A percentile compares a stretch with the other conserved stretches of the same genome.
These are phyloP conservation scores for Waitea zeae DNA, from an alignment of 1,284 basidiomycete species.

Conservation along the genomic window DNA sequence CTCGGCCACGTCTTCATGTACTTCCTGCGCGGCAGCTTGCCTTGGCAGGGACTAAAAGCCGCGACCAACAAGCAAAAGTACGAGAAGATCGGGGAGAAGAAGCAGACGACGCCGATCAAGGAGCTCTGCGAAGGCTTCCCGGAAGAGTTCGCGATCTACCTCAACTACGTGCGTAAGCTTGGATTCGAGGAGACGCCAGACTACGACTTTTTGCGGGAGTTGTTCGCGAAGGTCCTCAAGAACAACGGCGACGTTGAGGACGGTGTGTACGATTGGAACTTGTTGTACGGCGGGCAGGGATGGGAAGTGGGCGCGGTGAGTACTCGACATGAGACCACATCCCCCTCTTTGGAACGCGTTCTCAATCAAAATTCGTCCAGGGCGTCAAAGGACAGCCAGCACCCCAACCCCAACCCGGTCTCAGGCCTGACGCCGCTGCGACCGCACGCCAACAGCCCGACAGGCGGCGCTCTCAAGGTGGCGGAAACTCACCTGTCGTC, in stretches of 20 bases:
- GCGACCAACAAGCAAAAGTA: slow-evolving; percentile 98
- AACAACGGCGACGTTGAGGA: slow-evolving; percentile 80
- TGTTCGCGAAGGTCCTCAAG: slow-evolving; percentile 85
- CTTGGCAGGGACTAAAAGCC: slow-evolving; percentile 94
- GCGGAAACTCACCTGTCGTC: too few relatives aligned
- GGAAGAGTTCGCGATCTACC: slow-evolving; percentile 82
- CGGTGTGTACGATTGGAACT: slow-evolving; percentile 82
- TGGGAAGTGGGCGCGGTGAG: slow-evolving; percentile 79
- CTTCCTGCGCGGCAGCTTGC: slow-evolving; percentile 82
- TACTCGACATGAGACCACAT: too few relatives aligned
- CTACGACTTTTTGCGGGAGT: slow-evolving; percentile 87
- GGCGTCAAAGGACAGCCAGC: too few relatives aligned
- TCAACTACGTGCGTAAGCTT: slow-evolving; percentile 79
- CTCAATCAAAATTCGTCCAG: too few relatives aligned
- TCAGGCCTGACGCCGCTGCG: slow-evolving; percentile 19
- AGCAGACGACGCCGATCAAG: slow-evolving; percentile 90
- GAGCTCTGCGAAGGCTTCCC: slow-evolving; percentile 89
- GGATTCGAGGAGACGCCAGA: slow-evolving; percentile 92
- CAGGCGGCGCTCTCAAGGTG: slow-evolving; percentile 38
- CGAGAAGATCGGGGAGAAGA: slow-evolving; percentile 98
- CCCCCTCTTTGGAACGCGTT: too few relatives aligned
- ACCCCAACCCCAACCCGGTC: slow-evolving; percentile 37
- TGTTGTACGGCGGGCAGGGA: slow-evolving; percentile 81
- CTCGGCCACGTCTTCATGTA: slow-evolving; percentile 98
- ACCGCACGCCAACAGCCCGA: slow-evolving; percentile 28